A percentile compares a stretch with the other conserved stretches of the same genome.
These are phyloP conservation scores for Suillus subaureus DNA, from an alignment of 768 basidiomycete genomes.

Conservation along the genomic window DNA sequence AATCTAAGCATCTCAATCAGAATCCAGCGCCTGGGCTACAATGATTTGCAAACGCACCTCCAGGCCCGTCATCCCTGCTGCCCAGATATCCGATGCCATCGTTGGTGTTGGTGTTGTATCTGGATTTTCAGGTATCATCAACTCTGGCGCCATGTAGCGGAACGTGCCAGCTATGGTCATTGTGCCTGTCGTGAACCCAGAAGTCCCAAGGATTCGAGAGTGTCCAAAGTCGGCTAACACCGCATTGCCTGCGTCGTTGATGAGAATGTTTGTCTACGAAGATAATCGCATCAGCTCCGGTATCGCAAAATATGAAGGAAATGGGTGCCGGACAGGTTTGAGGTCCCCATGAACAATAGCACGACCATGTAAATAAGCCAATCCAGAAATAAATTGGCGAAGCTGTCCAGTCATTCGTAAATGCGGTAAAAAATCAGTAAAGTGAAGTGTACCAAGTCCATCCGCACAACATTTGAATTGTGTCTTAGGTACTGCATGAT, in stretches of 20 bases:
- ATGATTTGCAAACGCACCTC: constrained; percentile 27
- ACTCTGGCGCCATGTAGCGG: constrained; percentile 55
- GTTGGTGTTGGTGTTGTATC: constrained; percentile 23
- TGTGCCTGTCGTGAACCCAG: constrained; percentile 37
- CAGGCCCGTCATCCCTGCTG: constrained; percentile 38
- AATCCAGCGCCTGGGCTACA: background rate
- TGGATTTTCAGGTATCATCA: constrained; percentile 34
- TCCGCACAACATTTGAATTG: constrained; percentile 42
- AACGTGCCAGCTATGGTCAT: constrained; percentile 35
- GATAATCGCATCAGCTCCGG: background rate
- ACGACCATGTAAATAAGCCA: constrained; percentile 58
- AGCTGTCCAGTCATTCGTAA: constrained; percentile 35
- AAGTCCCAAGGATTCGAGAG: constrained; percentile 56
- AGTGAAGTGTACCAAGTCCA: constrained; percentile 45
- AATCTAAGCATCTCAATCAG: constrained; percentile 16
- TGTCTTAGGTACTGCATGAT: constrained; percentile 49
- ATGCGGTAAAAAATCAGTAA: background rate
- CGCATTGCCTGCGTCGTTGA: constrained; percentile 1
- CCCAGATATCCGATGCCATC: constrained; percentile 37
- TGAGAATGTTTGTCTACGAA: constrained; percentile 6
- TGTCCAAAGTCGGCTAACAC: constrained; percentile 24
- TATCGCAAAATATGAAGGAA: background rate
- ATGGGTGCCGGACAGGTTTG: constrained; percentile 50
- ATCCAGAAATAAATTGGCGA: constrained; percentile 56
- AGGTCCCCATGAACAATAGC: constrained; percentile 62